Evolutionary conservation across 164 flowering plant genomes (phyloP).

Genomic region (Annona squamosa): DNA sequence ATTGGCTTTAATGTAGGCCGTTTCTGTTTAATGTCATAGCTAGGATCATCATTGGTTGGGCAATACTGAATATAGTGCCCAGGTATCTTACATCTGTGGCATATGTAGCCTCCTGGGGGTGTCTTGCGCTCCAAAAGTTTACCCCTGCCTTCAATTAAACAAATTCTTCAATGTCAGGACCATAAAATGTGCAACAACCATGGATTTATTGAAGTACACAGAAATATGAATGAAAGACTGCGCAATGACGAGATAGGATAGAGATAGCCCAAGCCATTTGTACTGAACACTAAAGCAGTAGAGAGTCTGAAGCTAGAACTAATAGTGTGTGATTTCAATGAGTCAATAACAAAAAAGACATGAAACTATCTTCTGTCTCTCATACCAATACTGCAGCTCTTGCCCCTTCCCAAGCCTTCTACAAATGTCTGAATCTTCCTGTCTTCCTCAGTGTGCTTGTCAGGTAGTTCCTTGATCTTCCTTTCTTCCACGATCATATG

Average conservation of each 20-base stretch:
- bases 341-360: neutral
- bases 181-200: neutral
- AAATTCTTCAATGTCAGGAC: neutral
- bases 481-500: slow-evolving; percentile 79
- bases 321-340: neutral
- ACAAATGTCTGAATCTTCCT: slow-evolving; percentile 83
- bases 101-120: slow-evolving; percentile 87
- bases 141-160: slow-evolving; percentile 27
- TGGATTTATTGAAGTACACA: neutral
- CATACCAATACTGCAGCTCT: slow-evolving; percentile 75
- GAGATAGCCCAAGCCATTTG: neutral
- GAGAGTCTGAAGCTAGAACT: neutral
- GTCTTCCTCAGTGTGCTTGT: slow-evolving; percentile 80
- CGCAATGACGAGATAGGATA: neutral
- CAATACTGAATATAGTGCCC: slow-evolving; percentile 98
- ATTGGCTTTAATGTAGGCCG: slow-evolving; percentile 91
- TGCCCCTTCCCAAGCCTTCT: slow-evolving; percentile 80
- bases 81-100: slow-evolving; percentile 90
- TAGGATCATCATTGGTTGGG: slow-evolving; percentile 95
- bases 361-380: slow-evolving; percentile 1
- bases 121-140: slow-evolving; percentile 62
- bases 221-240: neutral
- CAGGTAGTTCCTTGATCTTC: slow-evolving; percentile 58
- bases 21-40: slow-evolving; percentile 70
- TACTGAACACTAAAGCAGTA: neutral